These are phyloP conservation scores for Coemansia sp. DNA, from an alignment of 192 early-diverging fungal genomes.

Conservation along the genomic window DNA sequence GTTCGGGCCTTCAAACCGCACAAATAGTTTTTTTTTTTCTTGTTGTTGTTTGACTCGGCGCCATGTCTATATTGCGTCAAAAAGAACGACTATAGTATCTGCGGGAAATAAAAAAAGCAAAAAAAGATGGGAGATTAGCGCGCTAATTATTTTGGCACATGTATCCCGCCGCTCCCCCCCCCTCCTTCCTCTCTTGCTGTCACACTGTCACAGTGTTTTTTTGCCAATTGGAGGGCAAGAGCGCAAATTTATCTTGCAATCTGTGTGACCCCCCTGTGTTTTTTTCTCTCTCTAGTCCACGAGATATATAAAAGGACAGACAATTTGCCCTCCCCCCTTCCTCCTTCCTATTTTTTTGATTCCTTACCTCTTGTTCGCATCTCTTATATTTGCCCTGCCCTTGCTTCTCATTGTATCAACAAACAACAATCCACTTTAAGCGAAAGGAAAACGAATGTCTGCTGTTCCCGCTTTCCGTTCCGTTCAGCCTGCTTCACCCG, in stretches of 20 bases:
- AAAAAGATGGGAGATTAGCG: neutral
- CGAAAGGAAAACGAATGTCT: too few species aligned
- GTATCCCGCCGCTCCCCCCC: neutral
- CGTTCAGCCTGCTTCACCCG: slow-evolving; percentile 41
- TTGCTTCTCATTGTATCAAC: slow-evolving; percentile 16
- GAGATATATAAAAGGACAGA: slow-evolving; percentile 17
- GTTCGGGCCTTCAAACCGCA: too few species aligned
- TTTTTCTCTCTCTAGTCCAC: neutral
- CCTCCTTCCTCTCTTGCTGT: slow-evolving; percentile 27
- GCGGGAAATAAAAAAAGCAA: neutral
- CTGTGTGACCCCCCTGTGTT: neutral
- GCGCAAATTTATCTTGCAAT: neutral
- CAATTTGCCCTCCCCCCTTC: neutral
- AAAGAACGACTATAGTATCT: neutral
- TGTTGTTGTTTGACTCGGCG: too few species aligned
- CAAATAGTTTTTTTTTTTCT: too few species aligned
- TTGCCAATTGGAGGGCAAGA: too few species aligned
- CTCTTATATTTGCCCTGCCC: neutral
- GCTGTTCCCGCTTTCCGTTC: slow-evolving; percentile 48
- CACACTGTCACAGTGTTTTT: slow-evolving; percentile 13
- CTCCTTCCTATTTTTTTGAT: neutral
- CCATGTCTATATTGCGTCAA: neutral
- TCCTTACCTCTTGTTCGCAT: neutral
- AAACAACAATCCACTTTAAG: slow-evolving; percentile 8
- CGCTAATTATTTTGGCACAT: neutral